Base-by-base conservation (phyloP, 352 stramenopile species). In the Pythium oligandrum region DNA sequence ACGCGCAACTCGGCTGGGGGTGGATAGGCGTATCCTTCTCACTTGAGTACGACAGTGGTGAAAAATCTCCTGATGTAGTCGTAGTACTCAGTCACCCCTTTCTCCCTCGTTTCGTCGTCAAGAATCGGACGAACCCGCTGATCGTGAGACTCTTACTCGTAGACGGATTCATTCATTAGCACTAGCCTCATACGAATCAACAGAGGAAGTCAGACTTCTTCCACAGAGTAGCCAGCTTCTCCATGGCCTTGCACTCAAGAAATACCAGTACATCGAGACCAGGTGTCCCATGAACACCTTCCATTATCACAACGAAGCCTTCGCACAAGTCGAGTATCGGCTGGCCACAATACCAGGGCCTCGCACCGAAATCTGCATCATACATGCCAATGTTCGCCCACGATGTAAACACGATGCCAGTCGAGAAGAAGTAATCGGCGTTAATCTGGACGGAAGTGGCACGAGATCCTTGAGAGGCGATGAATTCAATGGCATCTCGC, bases 381-480 rank as follows among this genome's bases (percentile, higher is more conserved):
- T 87, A 85, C 73, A 83, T 83, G 11, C 71, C 76, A 64, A 80
- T 71, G 44, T 82, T 66, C 8, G 61, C 45, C 67, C 68, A 79
- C 8, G 73, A 87, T 36, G 76, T 80, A 64, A 85, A 83, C 64
- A 82, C 75, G 50, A 85, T 48, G 39, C 85, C 73, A 1, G 59
- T 50, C 1, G 73, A 71, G 32, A 82, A 71, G 50, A 75, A 63
- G 48, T 80, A 85, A 35, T 80, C 60, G 5, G 61, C 70, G 3
- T 68, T 62, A 0, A 78, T 60, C 5, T 71, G 53, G 52, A 82
- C 63, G 35, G n/a, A n/a, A n/a, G n/a, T n/a, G n/a, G n/a, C n/a
- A n/a, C n/a, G n/a, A n/a, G n/a, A n/a, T n/a, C n/a, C n/a, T 32
- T 79, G 63, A 11, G 69, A 52, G 0, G 56, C 52, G 30, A 85